These are phyloP conservation scores for Kuraishia piskuri DNA, from an alignment of 805 yeast species.

Conservation along the genomic window DNA sequence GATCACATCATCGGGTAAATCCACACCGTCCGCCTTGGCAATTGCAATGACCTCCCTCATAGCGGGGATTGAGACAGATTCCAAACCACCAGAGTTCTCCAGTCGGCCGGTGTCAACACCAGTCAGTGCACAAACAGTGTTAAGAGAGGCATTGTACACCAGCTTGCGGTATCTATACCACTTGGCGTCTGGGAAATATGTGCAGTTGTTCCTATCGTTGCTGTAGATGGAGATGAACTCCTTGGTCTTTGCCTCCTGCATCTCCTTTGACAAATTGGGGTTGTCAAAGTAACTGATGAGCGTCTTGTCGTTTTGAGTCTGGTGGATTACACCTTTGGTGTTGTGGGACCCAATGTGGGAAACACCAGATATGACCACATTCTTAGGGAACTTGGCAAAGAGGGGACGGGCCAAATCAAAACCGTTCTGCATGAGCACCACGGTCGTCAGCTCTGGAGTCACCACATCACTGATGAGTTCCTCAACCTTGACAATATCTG, in stretches of 20 bases:
- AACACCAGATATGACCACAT: constrained; percentile 25
- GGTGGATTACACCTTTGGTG: constrained; percentile 41
- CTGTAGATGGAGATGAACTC: constrained; percentile 38
- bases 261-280: constrained; percentile 20
- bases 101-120: constrained; percentile 50
- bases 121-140: constrained; percentile 52
- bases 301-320: constrained; percentile 38
- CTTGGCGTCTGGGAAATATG: constrained; percentile 34
- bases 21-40: constrained; percentile 62
- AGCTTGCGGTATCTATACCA: constrained; percentile 57
- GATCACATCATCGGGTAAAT: constrained; percentile 39
- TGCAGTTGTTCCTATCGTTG: constrained; percentile 31
- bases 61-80: constrained; percentile 40
- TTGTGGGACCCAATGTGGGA: constrained; percentile 48
- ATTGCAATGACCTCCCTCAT: constrained; percentile 59
- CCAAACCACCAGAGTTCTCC: constrained; percentile 30
- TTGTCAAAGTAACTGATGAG: constrained; percentile 45
- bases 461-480: constrained; percentile 31
- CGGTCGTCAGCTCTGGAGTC: constrained; percentile 12
- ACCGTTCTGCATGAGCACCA: constrained; percentile 30
- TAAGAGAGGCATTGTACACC: constrained; percentile 60
- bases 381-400: constrained; percentile 22
- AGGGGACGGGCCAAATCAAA: constrained; percentile 28
- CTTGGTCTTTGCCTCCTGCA: constrained; percentile 26
- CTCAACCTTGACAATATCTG: constrained; percentile 39